Percentiles rank a stretch among this genome's conserved stretches.
phyloP scores from a whole-genome alignment of 371 early-diverging fungal species.

The Mucor irregularis region DNA sequence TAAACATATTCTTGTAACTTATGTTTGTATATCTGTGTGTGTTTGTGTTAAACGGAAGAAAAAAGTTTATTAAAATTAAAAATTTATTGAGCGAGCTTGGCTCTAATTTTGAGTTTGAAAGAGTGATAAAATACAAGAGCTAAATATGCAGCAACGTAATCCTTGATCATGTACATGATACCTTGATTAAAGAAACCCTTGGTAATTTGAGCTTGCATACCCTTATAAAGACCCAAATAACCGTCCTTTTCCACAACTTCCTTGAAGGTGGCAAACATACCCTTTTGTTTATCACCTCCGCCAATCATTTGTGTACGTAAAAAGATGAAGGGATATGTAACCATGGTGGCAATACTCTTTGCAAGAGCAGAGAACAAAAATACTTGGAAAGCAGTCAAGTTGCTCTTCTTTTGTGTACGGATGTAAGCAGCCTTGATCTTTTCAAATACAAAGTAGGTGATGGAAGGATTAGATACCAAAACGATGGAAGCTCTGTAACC shows the following conservation, averaged over 20 bases:
- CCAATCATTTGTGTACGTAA: slow-evolving; percentile 52
- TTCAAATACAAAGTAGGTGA: slow-evolving; percentile 65
- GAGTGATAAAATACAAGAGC: slow-evolving; percentile 50
- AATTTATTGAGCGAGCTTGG: slow-evolving; percentile 6
- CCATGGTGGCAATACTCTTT: slow-evolving; percentile 57
- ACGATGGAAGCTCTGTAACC: slow-evolving; percentile 63
- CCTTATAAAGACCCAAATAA: slow-evolving; percentile 52
- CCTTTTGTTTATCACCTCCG: slow-evolving; percentile 14
- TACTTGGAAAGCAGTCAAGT: slow-evolving; percentile 45
- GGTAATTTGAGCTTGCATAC: slow-evolving; percentile 57
- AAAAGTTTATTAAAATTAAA: slow-evolving; percentile 1
- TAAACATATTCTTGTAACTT: slow-evolving; percentile 11
- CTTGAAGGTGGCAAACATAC: slow-evolving; percentile 46
- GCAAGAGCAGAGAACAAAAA: slow-evolving; percentile 61
- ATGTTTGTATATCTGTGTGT: no score
- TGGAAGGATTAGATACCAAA: slow-evolving; percentile 60
- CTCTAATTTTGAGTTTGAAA: slow-evolving; percentile 26
- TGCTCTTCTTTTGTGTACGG: slow-evolving; percentile 25
- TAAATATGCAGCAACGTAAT: slow-evolving; percentile 57
- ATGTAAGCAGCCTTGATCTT: slow-evolving; percentile 48
- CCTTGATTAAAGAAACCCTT: slow-evolving; percentile 68
- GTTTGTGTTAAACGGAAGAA: no score
- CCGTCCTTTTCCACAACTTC: slow-evolving; percentile 51
- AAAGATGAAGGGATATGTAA: slow-evolving; percentile 64
- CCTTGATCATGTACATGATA: slow-evolving; percentile 69